A percentile compares a stretch with the other conserved stretches of the same genome.
These are phyloP conservation scores for Phytophthora aleatoria DNA, from an alignment of 352 stramenopile genomes.

Conservation along the genomic window DNA sequence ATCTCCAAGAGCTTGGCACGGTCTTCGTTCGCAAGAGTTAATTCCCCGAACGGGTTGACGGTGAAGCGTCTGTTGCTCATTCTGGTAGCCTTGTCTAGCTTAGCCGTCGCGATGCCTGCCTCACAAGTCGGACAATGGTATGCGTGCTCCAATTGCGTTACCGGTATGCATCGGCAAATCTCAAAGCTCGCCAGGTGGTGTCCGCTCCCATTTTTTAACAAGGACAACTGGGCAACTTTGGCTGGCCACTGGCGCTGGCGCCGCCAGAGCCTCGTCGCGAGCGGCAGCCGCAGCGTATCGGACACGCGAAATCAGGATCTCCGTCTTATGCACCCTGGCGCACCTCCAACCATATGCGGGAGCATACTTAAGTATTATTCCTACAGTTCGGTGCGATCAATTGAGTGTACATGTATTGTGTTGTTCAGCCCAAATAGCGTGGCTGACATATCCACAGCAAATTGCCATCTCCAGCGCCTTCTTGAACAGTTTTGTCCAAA, in stretches of 20 bases:
- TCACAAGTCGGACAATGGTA: constrained; percentile 1
- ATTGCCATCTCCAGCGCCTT: too few relatives aligned
- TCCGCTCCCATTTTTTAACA: constrained; percentile 1
- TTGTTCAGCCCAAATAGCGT: not conserved
- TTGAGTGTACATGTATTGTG: not conserved
- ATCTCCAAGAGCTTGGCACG: constrained; percentile 20
- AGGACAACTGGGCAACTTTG: not conserved
- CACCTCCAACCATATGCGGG: not conserved
- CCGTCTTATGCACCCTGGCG: too few relatives aligned
- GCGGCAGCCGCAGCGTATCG: too few relatives aligned
- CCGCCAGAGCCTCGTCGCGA: too few relatives aligned
- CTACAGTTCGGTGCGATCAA: not conserved
- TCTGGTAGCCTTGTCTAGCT: not conserved
- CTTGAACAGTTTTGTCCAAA: too few relatives aligned
- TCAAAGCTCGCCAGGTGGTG: not conserved
- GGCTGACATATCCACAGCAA: not conserved
- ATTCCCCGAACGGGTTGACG: constrained; percentile 17
- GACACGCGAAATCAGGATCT: not conserved
- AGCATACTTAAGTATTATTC: not conserved
- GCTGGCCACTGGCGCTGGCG: not conserved
- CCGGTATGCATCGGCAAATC: not conserved
- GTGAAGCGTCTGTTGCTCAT: constrained; percentile 29
- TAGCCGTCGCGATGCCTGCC: not conserved
- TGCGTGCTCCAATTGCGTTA: not conserved
- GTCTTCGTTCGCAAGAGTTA: constrained; percentile 10